A percentile compares a stretch with the other conserved stretches of the same genome.
Evolutionary conservation across 1,284 basidiomycete genomes (phyloP).

Genomic region (Cryptococcus amylolentus): DNA sequence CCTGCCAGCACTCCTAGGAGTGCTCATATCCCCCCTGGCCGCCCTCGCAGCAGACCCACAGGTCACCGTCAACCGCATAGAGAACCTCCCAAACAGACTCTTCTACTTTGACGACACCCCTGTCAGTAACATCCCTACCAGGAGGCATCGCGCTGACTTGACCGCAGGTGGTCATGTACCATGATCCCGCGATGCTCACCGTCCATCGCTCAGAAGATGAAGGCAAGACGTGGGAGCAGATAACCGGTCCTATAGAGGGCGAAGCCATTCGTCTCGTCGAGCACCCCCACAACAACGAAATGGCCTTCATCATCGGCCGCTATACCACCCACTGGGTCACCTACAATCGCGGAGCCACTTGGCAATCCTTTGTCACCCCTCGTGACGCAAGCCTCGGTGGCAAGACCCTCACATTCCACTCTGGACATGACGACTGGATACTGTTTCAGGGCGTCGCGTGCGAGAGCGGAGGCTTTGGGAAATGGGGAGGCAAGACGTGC

Average conservation of each 20-base stretch:
- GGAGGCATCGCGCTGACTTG: neutral
- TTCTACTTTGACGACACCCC: slow-evolving; percentile 91
- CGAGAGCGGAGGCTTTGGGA: slow-evolving; percentile 55
- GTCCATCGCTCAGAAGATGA: slow-evolving; percentile 84
- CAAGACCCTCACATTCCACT: slow-evolving; percentile 77
- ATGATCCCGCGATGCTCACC: slow-evolving; percentile 66
- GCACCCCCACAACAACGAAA: slow-evolving; percentile 78
- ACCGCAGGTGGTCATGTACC: slow-evolving; percentile 69
- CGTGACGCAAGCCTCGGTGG: slow-evolving; percentile 59
- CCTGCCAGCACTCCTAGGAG: slow-evolving; percentile 1
- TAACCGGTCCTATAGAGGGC: slow-evolving; percentile 60
- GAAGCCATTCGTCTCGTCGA: slow-evolving; percentile 68
- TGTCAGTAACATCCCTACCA: slow-evolving; percentile 52
- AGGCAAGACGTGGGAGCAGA: slow-evolving; percentile 72
- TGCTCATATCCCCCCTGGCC: slow-evolving; percentile 11
- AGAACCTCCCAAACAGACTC: slow-evolving; percentile 72
- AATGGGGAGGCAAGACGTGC: slow-evolving; percentile 61
- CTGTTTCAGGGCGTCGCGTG: slow-evolving; percentile 80
- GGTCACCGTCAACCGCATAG: slow-evolving; percentile 51
- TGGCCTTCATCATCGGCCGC: slow-evolving; percentile 78
- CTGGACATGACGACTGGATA: slow-evolving; percentile 69
- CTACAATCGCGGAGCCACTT: slow-evolving; percentile 75
- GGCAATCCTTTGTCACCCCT: slow-evolving; percentile 73
- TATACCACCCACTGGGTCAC: slow-evolving; percentile 75
- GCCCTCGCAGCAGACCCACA: slow-evolving; percentile 41